Evolutionary conservation across 2,329 filamentous ascomycete species (phyloP), one percentile per base, ranked within the genome.

Genomic region (Fusarium nanum): DNA sequence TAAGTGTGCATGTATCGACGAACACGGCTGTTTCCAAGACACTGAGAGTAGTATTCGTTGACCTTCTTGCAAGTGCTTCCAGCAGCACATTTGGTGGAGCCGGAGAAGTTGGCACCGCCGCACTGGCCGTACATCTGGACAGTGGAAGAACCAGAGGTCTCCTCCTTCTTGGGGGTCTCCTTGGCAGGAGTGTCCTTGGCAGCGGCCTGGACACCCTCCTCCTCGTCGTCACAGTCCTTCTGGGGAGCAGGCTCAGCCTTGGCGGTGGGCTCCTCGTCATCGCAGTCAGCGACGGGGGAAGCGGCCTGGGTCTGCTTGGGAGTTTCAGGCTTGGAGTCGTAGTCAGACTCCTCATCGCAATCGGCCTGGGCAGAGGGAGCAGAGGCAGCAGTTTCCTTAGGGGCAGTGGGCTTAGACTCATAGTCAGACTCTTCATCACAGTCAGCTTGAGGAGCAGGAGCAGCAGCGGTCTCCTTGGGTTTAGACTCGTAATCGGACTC

Each of bases 11-110:
- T 30, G 16, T 64, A 27, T 6, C 61, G 59, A 10, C 61, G 61
- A 18, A 64, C 50, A 1, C 61, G 61, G 30, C 61, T 64, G 30
- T 57, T 34, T 13, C 61, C 30, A 18, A 64, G 23, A n/a, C 65
- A 68, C 44, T 68, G 65, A 2, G 65, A 69, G 49, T 68, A 68
- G n/a, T 49, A 68, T 6, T 68, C 65, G 45, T 68, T 68, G 30
- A 60, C 20, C 59, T 65, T 54, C 47, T 65, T 60, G 48, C 65
- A 68, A 41, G 65, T 60, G 22, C 53, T 28, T 13, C 64, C 64
- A 25, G 64, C 48, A 4, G 40, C 42, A 40, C 65, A 68, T 5
- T 34, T 37, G 11, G 65, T 68, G 16, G 65, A 34, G 12, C 65
- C 65, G 14, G 59, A 60, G 37, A 52, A 68, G 45, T 65, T 49